Evolutionary conservation across 257 asterid species (phyloP).

Genomic region (Scutellaria barbata): DNA sequence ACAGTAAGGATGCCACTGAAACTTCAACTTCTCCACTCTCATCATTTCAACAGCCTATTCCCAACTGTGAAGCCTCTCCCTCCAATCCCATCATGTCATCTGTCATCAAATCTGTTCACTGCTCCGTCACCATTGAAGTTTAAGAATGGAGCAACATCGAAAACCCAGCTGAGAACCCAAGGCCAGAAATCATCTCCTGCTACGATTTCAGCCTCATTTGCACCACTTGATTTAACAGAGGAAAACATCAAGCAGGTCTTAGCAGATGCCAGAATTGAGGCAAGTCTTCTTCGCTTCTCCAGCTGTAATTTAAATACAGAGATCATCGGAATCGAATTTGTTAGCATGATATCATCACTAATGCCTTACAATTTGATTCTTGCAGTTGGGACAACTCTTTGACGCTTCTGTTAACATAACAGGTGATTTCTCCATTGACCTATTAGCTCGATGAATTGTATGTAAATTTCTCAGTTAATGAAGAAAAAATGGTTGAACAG

Average conservation of each 20-base stretch:
- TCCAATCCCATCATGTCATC: slow-evolving; percentile 15
- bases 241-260: slow-evolving; percentile 71
- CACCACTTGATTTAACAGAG: slow-evolving; percentile 78
- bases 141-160: slow-evolving; percentile 33
- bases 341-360: not conserved
- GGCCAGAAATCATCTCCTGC: slow-evolving; percentile 34
- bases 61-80: slow-evolving; percentile 27
- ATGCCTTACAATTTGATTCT: not conserved
- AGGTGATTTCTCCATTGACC: slow-evolving; percentile 46
- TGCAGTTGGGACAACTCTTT: slow-evolving; percentile 88
- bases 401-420: slow-evolving; percentile 86
- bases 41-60: slow-evolving; percentile 29
- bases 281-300: slow-evolving; percentile 30
- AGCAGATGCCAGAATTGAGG: slow-evolving; percentile 73
- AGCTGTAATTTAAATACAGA: not conserved
- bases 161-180: slow-evolving; percentile 18
- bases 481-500: slow-evolving; percentile 42
- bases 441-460: not conserved
- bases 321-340: not conserved
- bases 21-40: slow-evolving; percentile 44
- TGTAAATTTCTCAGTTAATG: not conserved
- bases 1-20: slow-evolving; percentile 43
- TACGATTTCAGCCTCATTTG: slow-evolving; percentile 52
- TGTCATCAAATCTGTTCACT: slow-evolving; percentile 26
- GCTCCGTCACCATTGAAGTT: slow-evolving; percentile 36